phyloP scores from a whole-genome alignment of 495 filamentous ascomycete species.

The Podospora anserina region DNA sequence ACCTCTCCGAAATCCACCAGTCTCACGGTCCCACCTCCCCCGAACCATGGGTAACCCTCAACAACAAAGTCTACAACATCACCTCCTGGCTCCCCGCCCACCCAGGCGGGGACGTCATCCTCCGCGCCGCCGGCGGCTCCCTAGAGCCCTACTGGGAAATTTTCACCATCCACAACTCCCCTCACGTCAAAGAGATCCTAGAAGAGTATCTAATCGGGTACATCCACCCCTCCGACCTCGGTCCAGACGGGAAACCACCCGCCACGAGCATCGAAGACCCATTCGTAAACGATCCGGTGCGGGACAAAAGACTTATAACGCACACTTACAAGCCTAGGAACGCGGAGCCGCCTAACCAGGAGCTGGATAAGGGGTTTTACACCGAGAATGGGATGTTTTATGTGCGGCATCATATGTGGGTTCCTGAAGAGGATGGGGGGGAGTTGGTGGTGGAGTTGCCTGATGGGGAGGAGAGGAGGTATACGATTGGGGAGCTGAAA shows the following conservation, averaged over 20 bases:
- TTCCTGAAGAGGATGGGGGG: constrained; percentile 45
- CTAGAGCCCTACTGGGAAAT: constrained; percentile 64
- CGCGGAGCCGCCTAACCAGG: constrained; percentile 52
- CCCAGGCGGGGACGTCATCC: constrained; percentile 59
- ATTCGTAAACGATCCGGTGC: constrained; percentile 49
- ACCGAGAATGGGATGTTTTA: constrained; percentile 58
- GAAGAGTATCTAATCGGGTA: constrained; percentile 53
- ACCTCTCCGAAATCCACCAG: constrained; percentile 44
- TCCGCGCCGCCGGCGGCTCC: constrained; percentile 53
- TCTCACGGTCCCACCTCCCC: constrained; percentile 47
- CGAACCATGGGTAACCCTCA: constrained; percentile 50
- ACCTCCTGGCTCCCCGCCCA: constrained; percentile 58
- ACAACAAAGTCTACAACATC: constrained; percentile 57
- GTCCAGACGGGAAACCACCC: constrained; percentile 42
- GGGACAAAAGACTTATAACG: constrained; percentile 46
- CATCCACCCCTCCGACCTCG: constrained; percentile 50
- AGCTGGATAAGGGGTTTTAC: constrained; percentile 44
- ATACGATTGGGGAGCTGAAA: constrained; percentile 53
- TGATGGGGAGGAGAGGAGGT: constrained; percentile 49
- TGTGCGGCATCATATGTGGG: constrained; percentile 62
- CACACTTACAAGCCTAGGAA: constrained; percentile 54
- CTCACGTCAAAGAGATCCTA: constrained; percentile 56
- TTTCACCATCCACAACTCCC: constrained; percentile 57
- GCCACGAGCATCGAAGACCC: constrained; percentile 53
- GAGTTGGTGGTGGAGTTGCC: constrained; percentile 53